Base-by-base conservation (phyloP, 257 asterid species). In the Plectranthus barbatus region DNA sequence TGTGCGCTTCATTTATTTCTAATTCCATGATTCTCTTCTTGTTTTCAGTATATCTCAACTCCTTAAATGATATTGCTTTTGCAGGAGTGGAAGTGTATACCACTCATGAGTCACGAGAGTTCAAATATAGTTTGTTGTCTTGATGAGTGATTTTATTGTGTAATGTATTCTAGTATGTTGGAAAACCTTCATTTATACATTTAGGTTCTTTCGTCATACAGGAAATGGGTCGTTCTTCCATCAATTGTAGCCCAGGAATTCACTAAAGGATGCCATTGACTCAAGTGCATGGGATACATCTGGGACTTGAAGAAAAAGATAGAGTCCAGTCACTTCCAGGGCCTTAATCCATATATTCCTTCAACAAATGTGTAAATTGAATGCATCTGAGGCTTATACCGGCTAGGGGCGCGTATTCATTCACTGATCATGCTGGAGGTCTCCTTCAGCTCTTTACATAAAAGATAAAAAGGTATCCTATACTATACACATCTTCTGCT, bases 61-160 rank as follows among this genome's bases (percentile, higher is more conserved):
- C 71, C 84, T 78, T 62, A 79, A 70, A 6, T 60, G 56, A 51
- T 69, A 66, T 79, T 65, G 31, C 53, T 83, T 77, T 90, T 84
- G 94, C 95, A 90, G 97, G 95, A 70, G 13, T 62, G 62, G 68
- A 71, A 73, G 77, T 69, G 72, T 74, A 66, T 77, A 53, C 76
- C 67, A 13, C 63, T 61, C 80, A 61, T 80, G 74, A 82, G 77
- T 61, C 80, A 61, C 80, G 74, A 82, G 77, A 75, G 81, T 83
- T 71, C 60, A 48, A 15, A 74, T 61, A 66, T 81, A 68, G 62
- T 79, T 70, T 70, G 56, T 72, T 62, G 48, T 66, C 36, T 63
- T 61, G 59, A 52, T 76, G 60, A 51, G 56, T 66, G 50, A 48
- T 71, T 57, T 44, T 57, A 33, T 34, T 69, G 17, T 24, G 8